These are phyloP conservation scores for Cryptococcus sp. DNA, from an alignment of 1,284 basidiomycete species.

Conservation along the genomic window DNA sequence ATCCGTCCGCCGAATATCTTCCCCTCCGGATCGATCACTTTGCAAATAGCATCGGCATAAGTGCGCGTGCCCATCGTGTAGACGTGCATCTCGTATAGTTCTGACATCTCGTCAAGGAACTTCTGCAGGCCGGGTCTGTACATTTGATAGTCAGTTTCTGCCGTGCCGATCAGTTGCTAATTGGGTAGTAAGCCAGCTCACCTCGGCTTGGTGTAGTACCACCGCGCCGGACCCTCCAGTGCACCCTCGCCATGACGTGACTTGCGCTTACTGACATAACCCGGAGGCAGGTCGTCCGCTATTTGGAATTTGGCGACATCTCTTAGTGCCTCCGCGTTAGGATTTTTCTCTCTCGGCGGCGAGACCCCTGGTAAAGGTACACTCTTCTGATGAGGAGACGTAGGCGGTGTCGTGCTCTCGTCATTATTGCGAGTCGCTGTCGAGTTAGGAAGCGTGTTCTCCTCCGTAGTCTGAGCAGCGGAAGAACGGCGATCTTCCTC, in stretches of 20 bases:
- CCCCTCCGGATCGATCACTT: constrained; percentile 86
- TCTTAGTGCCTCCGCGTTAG: constrained; percentile 60
- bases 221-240: constrained; percentile 64
- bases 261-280: constrained; percentile 46
- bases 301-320: constrained; percentile 84
- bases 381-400: constrained; percentile 14
- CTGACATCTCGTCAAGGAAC: constrained; percentile 72
- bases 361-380: constrained; percentile 13
- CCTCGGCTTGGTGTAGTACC: constrained; percentile 98
- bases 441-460: constrained; percentile 8
- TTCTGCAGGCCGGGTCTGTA: constrained; percentile 78
- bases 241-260: constrained; percentile 33
- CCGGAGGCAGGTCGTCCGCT: constrained; percentile 62
- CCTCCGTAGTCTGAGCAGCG: constrained; percentile 37
- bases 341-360: constrained; percentile 36
- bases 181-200: constrained; percentile 50
- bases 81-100: constrained; percentile 96
- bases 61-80: constrained; percentile 99
- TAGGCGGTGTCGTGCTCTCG: constrained; percentile 22
- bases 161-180: neutral
- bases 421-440: constrained; percentile 66
- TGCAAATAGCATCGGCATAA: constrained; percentile 93
- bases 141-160: neutral
- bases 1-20: constrained; percentile 84
- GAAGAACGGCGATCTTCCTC: constrained; percentile 57